A percentile compares a stretch with the other conserved stretches of the same genome.
Conservation (phyloP, 352 stramenopile species). For the Phytophthora citricola region DNA sequence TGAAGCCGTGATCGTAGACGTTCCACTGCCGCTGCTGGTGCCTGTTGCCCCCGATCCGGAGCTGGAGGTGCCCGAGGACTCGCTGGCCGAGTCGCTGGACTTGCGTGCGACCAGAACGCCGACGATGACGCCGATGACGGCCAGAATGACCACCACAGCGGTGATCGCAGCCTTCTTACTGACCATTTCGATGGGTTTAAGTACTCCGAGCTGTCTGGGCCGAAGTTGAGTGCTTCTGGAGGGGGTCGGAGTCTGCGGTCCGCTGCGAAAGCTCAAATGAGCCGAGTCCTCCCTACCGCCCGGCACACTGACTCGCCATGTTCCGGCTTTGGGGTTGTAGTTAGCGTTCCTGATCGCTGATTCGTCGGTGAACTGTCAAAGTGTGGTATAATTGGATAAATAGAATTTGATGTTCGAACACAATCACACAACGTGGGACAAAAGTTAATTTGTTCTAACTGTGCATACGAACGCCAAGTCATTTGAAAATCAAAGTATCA, state of each 20-base stretch:
- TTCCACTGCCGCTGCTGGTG: slow-evolving; percentile 14
- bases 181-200: slow-evolving; percentile 23
- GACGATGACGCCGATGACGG: slow-evolving; percentile 56
- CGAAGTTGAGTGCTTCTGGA: not conserved
- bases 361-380: slow-evolving; percentile 17
- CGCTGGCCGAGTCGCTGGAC: slow-evolving; percentile 38
- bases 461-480: not conserved
- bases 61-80: slow-evolving; percentile 31
- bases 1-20: slow-evolving; percentile 9
- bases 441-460: not conserved
- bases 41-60: slow-evolving; percentile 26
- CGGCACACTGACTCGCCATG: slow-evolving; percentile 25
- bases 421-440: not conserved
- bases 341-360: slow-evolving; percentile 13
- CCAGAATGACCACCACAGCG: slow-evolving; percentile 52
- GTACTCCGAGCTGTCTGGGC: not conserved
- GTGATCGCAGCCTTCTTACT: slow-evolving; percentile 46
- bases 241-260: slow-evolving; percentile 9
- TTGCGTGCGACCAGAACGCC: slow-evolving; percentile 43
- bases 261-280: slow-evolving; percentile 40
- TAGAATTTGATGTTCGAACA: slow-evolving; percentile 19
- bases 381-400: slow-evolving; percentile 12
- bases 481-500: not conserved
- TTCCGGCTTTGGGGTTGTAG: slow-evolving; percentile 24
- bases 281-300: slow-evolving; percentile 7